Percentiles rank a stretch among this genome's conserved stretches.
Conservation (phyloP, 2,329 filamentous ascomycete species). For the Fusarium neocosmosporiellum region DNA sequence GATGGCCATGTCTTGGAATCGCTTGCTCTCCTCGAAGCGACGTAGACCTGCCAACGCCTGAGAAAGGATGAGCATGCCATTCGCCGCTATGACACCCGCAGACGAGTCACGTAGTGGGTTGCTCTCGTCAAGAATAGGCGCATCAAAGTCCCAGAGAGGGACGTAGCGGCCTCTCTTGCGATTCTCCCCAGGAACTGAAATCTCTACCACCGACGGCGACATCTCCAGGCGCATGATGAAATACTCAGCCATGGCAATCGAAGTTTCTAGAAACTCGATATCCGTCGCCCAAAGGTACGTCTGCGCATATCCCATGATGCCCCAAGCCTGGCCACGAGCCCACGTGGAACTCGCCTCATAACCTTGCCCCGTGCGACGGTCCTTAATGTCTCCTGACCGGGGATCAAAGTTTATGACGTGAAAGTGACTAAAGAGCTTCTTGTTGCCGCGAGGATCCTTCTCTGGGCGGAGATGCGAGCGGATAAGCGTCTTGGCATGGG, state of each 20-base stretch:
- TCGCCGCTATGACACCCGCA: constrained; percentile 53
- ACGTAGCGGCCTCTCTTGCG: constrained; percentile 41
- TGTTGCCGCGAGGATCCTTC: constrained; percentile 12
- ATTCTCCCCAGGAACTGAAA: constrained; percentile 13
- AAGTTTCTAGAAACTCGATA: constrained; percentile 55
- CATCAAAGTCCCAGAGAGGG: constrained; percentile 60
- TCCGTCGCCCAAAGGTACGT: constrained; percentile 61
- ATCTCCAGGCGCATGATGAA: constrained; percentile 57
- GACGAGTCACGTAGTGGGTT: constrained; percentile 51
- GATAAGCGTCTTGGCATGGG: constrained; percentile 55
- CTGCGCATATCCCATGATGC: constrained; percentile 61
- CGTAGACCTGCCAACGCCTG: constrained; percentile 43
- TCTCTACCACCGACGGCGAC: constrained; percentile 45
- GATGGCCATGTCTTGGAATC: constrained; percentile 44
- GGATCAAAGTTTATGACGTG: constrained; percentile 64
- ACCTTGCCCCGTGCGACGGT: constrained; percentile 61
- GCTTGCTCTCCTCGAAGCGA: constrained; percentile 17
- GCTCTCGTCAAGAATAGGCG: constrained; percentile 48
- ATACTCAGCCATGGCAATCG: constrained; percentile 60
- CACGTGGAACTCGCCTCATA: constrained; percentile 59
- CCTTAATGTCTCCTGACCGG: constrained; percentile 54
- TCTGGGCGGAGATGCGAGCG: constrained; percentile 55
- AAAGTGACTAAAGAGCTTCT: constrained; percentile 50
- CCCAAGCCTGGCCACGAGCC: constrained; percentile 65
- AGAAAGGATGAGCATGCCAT: constrained; percentile 52